Evolutionary conservation across 2,329 filamentous ascomycete genomes (phyloP).

Genomic region (Alternaria angustiovoidea): DNA sequence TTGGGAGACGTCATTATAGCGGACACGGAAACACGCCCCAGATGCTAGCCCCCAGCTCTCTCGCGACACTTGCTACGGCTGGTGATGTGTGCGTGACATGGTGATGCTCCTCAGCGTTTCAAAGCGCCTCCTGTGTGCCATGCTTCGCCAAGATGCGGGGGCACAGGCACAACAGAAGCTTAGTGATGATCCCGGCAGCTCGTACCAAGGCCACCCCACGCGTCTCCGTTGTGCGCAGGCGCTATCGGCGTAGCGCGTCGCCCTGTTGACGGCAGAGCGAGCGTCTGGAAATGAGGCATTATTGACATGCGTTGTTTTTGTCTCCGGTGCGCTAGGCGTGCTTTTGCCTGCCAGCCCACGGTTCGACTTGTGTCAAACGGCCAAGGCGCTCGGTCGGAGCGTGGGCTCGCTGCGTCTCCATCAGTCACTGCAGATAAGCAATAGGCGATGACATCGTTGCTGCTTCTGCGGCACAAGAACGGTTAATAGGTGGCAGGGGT

Average conservation of each 20-base stretch:
- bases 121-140: not conserved
- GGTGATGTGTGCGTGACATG: not conserved
- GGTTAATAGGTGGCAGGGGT: conserved; percentile 21
- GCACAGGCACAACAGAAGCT: conserved; percentile 26
- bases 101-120: not conserved
- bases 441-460: conserved; percentile 27
- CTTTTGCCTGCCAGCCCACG: conserved; percentile 6
- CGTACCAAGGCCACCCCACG: conserved; percentile 21
- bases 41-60: not conserved
- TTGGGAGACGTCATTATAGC: not conserved
- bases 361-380: conserved; percentile 3
- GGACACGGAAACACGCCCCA: not conserved
- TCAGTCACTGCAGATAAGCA: conserved; percentile 30
- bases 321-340: conserved; percentile 16
- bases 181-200: conserved; percentile 24
- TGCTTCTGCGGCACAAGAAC: conserved; percentile 15
- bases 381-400: conserved; percentile 2
- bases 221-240: conserved; percentile 13
- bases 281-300: conserved; percentile 26
- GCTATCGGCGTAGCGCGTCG: conserved; percentile 19
- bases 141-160: conserved; percentile 19
- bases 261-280: conserved; percentile 5
- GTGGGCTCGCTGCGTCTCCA: conserved; percentile 19
- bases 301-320: conserved; percentile 13
- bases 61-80: not conserved